These are phyloP conservation scores for Sugiyamaella grinbergsii DNA, from an alignment of 1,139 yeast genomes.

Conservation along the genomic window DNA sequence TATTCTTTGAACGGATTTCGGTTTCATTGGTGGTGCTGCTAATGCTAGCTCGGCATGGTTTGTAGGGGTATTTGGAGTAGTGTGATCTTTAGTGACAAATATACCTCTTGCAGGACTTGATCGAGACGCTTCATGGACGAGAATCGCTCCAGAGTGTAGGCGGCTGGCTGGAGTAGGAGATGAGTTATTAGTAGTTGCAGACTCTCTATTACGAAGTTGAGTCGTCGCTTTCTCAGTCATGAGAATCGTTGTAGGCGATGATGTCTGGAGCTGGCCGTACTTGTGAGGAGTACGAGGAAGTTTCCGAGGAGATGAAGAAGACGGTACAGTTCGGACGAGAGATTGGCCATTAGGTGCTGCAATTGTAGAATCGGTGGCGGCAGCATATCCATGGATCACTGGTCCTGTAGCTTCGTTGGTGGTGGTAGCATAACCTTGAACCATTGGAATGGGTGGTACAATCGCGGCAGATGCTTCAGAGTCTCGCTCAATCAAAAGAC, in stretches of 20 bases:
- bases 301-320: slow-evolving; percentile 5
- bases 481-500: slow-evolving; percentile 8
- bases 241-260: slow-evolving; percentile 27
- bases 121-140: slow-evolving; percentile 38
- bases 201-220: slow-evolving; percentile 12
- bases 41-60: slow-evolving; percentile 8
- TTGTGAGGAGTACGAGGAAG: slow-evolving; percentile 9
- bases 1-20: slow-evolving; percentile 6
- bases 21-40: slow-evolving; percentile 7
- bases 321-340: neutral
- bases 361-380: neutral
- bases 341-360: neutral
- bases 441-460: slow-evolving; percentile 8
- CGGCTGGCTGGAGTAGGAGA: slow-evolving; percentile 39
- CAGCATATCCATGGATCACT: neutral
- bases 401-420: too few relatives aligned
- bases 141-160: slow-evolving; percentile 32
- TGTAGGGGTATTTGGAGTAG: slow-evolving; percentile 21
- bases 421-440: neutral
- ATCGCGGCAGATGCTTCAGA: slow-evolving; percentile 1
- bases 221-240: slow-evolving; percentile 26
- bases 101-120: slow-evolving; percentile 39
- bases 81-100: slow-evolving; percentile 26
- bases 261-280: neutral
- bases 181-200: slow-evolving; percentile 18